Conservation (phyloP, 2,329 filamentous ascomycete genomes). For the Rasamsonia emersonii region DNA sequence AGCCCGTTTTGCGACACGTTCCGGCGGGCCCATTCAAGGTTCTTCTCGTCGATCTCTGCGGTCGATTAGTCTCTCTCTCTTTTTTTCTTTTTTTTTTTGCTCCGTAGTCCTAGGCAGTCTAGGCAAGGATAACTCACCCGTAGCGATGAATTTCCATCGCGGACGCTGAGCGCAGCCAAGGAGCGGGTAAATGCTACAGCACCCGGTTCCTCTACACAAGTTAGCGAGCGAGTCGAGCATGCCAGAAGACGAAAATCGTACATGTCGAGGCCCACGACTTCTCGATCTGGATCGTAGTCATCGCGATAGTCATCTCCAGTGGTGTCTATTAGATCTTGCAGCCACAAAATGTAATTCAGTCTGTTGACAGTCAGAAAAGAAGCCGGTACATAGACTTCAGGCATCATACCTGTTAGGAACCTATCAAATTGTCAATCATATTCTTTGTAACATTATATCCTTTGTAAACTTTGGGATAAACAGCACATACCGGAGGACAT, state of each 20-base stretch:
- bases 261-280: conserved; percentile 68
- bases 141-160: conserved; percentile 64
- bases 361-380: conserved; percentile 38
- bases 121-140: conserved; percentile 42
- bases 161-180: conserved; percentile 62
- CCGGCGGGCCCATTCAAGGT: conserved; percentile 53
- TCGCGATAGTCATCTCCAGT: conserved; percentile 42
- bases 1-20: conserved; percentile 64
- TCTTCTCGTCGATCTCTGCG: conserved; percentile 70
- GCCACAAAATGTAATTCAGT: conserved; percentile 85
- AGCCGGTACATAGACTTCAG: conserved; percentile 1
- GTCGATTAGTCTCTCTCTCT: too few relatives aligned
- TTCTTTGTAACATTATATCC: not conserved
- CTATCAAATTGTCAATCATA: conserved; percentile 16
- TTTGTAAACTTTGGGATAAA: not conserved
- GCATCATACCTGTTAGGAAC: conserved; percentile 37
- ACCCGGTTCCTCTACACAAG: conserved; percentile 62
- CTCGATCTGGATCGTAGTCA: conserved; percentile 46
- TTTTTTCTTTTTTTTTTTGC: not conserved
- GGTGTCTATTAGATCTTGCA: conserved; percentile 71
- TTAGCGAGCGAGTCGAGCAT: conserved; percentile 10
- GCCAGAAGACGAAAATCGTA: conserved; percentile 18
- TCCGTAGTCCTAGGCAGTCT: too few relatives aligned
- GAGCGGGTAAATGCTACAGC: conserved; percentile 84
- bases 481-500: conserved; percentile 64